Conservation (phyloP, 208 protist genomes). For the Borovskyia barvae region DNA sequence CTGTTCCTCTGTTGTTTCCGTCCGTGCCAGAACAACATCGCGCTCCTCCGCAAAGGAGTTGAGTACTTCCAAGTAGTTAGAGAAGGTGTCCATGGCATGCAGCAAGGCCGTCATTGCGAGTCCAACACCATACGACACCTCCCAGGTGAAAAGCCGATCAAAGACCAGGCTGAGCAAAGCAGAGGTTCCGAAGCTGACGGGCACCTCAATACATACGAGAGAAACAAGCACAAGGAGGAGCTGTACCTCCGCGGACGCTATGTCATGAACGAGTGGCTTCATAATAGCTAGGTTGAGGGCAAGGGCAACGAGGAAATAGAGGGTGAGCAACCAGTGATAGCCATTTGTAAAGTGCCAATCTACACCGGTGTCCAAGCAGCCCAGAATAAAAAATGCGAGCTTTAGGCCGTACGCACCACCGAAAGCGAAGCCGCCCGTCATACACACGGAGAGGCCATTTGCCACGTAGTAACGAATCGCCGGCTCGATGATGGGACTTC, state of each 20-base stretch:
- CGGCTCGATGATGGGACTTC: constrained; percentile 23
- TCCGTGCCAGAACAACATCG: constrained; percentile 16
- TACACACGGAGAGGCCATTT: background rate
- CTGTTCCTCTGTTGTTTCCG: no score
- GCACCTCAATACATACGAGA: constrained; percentile 20
- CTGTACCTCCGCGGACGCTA: constrained; percentile 12
- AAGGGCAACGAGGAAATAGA: constrained; percentile 16
- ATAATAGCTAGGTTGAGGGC: constrained; percentile 21
- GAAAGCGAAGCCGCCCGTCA: constrained; percentile 4
- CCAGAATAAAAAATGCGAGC: constrained; percentile 4
- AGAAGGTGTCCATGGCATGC: constrained; percentile 15
- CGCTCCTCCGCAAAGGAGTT: constrained; percentile 23
- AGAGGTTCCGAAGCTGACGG: constrained; percentile 15
- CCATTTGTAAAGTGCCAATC: constrained; percentile 17
- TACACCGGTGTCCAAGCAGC: constrained; percentile 6
- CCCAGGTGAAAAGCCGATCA: constrained; percentile 19
- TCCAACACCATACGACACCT: constrained; percentile 22
- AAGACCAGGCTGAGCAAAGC: constrained; percentile 23
- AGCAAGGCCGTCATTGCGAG: constrained; percentile 9
- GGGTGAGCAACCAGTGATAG: constrained; percentile 23
- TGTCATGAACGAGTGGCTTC: constrained; percentile 19
- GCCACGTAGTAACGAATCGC: constrained; percentile 17
- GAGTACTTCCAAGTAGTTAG: constrained; percentile 13
- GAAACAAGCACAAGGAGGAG: constrained; percentile 22
- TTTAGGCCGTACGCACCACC: constrained; percentile 20